A percentile compares a stretch with the other conserved stretches of the same genome.
Evolutionary conservation across 805 yeast species (phyloP).

Genomic region (Cyberlindnera lachancei): DNA sequence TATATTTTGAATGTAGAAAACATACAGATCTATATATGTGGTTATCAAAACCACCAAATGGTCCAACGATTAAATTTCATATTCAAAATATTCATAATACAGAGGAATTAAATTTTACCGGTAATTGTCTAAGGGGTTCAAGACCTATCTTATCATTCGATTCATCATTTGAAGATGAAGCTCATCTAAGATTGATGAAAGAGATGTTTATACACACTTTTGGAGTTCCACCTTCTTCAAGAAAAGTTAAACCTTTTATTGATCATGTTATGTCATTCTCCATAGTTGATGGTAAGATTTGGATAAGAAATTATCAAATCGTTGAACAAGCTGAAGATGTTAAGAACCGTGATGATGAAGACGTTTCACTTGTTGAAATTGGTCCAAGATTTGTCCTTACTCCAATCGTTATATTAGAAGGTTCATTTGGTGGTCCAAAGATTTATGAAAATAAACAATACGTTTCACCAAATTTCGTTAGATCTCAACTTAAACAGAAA

Average conservation of each 20-base stretch:
- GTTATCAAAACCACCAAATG: slow-evolving; percentile 95
- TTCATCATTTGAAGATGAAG: slow-evolving; percentile 57
- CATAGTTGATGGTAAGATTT: slow-evolving; percentile 85
- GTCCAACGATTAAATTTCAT: slow-evolving; percentile 92
- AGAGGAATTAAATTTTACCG: slow-evolving; percentile 94
- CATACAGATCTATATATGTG: slow-evolving; percentile 92
- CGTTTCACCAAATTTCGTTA: slow-evolving; percentile 90
- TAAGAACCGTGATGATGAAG: slow-evolving; percentile 45
- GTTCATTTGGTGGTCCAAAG: slow-evolving; percentile 96
- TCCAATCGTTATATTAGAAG: slow-evolving; percentile 84
- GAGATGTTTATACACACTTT: slow-evolving; percentile 77
- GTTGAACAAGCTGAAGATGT: slow-evolving; percentile 53
- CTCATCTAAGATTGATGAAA: slow-evolving; percentile 69
- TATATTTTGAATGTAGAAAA: slow-evolving; percentile 93
- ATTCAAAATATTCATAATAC: slow-evolving; percentile 92
- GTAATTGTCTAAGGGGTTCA: slow-evolving; percentile 92
- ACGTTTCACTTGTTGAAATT: slow-evolving; percentile 80
- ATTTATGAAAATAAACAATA: slow-evolving; percentile 95
- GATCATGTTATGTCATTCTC: slow-evolving; percentile 94
- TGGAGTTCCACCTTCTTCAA: slow-evolving; percentile 92
- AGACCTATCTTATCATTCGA: slow-evolving; percentile 92
- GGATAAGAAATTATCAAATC: slow-evolving; percentile 95
- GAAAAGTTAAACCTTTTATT: slow-evolving; percentile 88
- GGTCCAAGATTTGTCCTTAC: slow-evolving; percentile 97
- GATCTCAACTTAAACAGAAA: slow-evolving; percentile 79